A percentile compares a stretch with the other conserved stretches of the same genome.
These are phyloP conservation scores for Casaregolazyma suthepensis DNA, from an alignment of 1,139 yeast species.

Conservation along the genomic window DNA sequence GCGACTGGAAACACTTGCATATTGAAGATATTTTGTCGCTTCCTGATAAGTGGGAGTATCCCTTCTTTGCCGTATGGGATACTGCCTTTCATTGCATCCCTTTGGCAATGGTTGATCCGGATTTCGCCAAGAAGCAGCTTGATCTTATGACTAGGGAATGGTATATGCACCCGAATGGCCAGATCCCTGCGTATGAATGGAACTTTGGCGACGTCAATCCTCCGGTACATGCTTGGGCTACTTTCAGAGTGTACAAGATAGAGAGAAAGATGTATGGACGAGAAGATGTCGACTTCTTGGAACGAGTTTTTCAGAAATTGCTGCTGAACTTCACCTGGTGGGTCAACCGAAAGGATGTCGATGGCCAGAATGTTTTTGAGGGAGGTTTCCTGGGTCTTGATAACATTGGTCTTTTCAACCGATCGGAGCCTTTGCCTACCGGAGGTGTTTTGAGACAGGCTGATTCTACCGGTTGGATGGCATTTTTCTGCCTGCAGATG, in stretches of 20 bases:
- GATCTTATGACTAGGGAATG: constrained; percentile 88
- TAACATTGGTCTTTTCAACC: constrained; percentile 88
- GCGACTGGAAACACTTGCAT: constrained; percentile 85
- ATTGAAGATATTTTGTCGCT: constrained; percentile 83
- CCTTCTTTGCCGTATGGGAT: constrained; percentile 97
- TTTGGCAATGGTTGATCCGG: constrained; percentile 91
- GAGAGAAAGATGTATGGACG: constrained; percentile 82
- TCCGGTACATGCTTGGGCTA: constrained; percentile 97
- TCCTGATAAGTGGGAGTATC: constrained; percentile 97
- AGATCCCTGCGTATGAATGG: constrained; percentile 97
- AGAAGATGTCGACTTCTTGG: constrained; percentile 80
- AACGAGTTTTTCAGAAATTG: constrained; percentile 85
- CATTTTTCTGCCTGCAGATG: constrained; percentile 88
- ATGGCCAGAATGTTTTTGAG: constrained; percentile 87
- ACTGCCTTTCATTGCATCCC: constrained; percentile 96
- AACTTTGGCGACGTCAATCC: constrained; percentile 94
- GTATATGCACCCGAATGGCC: constrained; percentile 99
- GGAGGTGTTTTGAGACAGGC: constrained; percentile 93
- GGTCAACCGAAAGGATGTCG: constrained; percentile 89
- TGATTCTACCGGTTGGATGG: constrained; percentile 99
- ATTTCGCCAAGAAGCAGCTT: constrained; percentile 84
- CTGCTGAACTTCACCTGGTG: constrained; percentile 94
- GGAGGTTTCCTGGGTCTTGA: constrained; percentile 95
- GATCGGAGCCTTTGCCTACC: constrained; percentile 92
- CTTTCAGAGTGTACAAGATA: constrained; percentile 81